Base-by-base conservation (phyloP, 2,329 filamentous ascomycete species). In the Atkinsonella hypoxylon region DNA sequence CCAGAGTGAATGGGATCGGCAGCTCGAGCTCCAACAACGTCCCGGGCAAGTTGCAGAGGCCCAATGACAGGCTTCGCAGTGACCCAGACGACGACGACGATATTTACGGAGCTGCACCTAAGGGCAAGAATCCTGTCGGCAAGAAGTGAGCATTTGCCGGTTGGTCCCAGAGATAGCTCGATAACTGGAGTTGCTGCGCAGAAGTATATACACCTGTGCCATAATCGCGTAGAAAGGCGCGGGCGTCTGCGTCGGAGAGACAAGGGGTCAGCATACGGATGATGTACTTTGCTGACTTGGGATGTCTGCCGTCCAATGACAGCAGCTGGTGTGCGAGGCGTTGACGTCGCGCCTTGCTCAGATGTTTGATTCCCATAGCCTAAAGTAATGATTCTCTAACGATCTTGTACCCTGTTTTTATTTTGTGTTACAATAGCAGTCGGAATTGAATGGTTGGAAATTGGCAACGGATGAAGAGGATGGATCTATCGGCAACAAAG, bases 31-130 rank as follows among this genome's bases (percentile, higher is more conserved):
- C 55, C 17, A 36, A 56, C 8, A 54, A 51, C 39, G 58, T 52
- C 22, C 52, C 53, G 32, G 45, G 54, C 13, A 47, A 55, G 39
- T 50, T 50, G 18, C 53, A 58, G 48, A 55, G 56, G 31, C 57
- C 54, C 3, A 50, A 55, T 39, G 50, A 39, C 22, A 51, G 53
- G 46, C 43, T 49, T 11, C 56, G 57, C 13, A 61, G 66, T n/a
- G 59, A 60, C 30, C 63, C 60, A 3, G 62, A 66, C 38, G 63
- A 66, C 36, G 63, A 66, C 36, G 67, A 70, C 34, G 67, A 71
- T 46, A 57, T 72, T 40, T 73, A 74, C 50, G 65, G 68, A 42
- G 61, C 67, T n/a, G 59, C 62, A 15, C 59, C 64, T 18, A 70
- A 65, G 57, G 63, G 58, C 50, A 70, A 70, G 53, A 62, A 68